A percentile compares a stretch with the other conserved stretches of the same genome.
These are phyloP conservation scores for Geosiphon pyriformis DNA, from an alignment of 192 early-diverging fungal genomes.

Conservation along the genomic window DNA sequence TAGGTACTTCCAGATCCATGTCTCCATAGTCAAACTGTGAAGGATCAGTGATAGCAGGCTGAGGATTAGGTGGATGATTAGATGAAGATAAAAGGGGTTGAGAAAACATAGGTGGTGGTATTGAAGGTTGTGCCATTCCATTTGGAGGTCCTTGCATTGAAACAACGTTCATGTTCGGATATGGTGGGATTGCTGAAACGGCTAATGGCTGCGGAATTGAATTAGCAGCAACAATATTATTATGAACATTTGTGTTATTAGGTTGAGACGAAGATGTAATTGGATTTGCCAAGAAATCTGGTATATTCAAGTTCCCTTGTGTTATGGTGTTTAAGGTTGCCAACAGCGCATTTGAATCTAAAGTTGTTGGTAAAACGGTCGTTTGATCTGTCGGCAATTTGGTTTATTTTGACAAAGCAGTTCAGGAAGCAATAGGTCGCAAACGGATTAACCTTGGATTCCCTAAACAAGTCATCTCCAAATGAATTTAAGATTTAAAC, in stretches of 20 bases:
- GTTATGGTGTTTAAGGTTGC: slow-evolving; percentile 22
- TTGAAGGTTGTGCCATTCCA: neutral
- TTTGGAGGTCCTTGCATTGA: neutral
- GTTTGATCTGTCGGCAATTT: no score
- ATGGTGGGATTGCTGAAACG: neutral
- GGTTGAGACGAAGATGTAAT: slow-evolving; percentile 11
- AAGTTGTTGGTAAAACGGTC: neutral
- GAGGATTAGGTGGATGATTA: neutral
- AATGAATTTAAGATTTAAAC: neutral
- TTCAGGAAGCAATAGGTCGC: no score
- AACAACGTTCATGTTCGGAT: neutral
- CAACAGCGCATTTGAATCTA: slow-evolving; percentile 19
- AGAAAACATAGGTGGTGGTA: neutral
- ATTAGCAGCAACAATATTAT: slow-evolving; percentile 4
- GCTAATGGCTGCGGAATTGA: neutral
- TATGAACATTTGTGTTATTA: slow-evolving; percentile 7
- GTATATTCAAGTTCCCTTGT: slow-evolving; percentile 24
- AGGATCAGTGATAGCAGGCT: slow-evolving; percentile 3
- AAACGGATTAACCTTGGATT: no score
- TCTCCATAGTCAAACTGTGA: slow-evolving; percentile 18
- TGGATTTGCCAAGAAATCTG: slow-evolving; percentile 11
- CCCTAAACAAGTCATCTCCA: no score
- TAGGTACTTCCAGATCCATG: no score
- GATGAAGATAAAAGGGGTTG: neutral
- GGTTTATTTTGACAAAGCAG: no score